Evolutionary conservation across 2,329 filamentous ascomycete species (phyloP).

Genomic region (Incumbomyces delicatus): DNA sequence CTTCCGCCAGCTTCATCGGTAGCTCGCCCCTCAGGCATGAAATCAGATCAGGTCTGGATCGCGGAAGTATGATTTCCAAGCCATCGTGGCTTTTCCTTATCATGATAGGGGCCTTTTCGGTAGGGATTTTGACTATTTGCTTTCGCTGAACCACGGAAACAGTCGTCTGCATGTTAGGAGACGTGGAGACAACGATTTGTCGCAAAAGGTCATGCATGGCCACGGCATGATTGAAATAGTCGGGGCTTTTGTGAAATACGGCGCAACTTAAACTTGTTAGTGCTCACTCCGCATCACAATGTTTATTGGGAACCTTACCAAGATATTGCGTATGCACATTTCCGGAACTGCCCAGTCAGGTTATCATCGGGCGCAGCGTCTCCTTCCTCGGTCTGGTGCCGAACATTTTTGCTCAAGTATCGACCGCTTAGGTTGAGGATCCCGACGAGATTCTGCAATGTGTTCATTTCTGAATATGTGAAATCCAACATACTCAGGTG

Average conservation of each 20-base stretch:
- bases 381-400: conserved; percentile 3
- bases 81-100: conserved; percentile 1
- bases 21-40: conserved; percentile 10
- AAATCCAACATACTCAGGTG: conserved; percentile 10
- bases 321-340: conserved; percentile 13
- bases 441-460: conserved; percentile 9
- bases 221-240: conserved; percentile 9
- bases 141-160: conserved; percentile 8
- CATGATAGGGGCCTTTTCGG: conserved; percentile 5
- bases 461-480: conserved; percentile 10
- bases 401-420: conserved; percentile 9
- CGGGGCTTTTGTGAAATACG: conserved; percentile 10
- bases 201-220: conserved; percentile 5
- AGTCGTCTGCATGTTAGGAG: conserved; percentile 9
- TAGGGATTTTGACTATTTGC: conserved; percentile 1
- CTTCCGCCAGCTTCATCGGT: conserved; percentile 10
- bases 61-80: conserved; percentile 10
- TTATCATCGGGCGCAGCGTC: conserved; percentile 3
- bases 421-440: conserved; percentile 9
- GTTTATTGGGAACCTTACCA: conserved; percentile 7
- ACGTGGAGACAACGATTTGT: conserved; percentile 7
- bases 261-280: conserved; percentile 9
- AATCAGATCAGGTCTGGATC: neutral
- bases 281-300: conserved; percentile 1
- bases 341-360: conserved; percentile 6